Evolutionary conservation across 2,329 filamentous ascomycete genomes (phyloP).

Genomic region (Dactylellina drechsleri): DNA sequence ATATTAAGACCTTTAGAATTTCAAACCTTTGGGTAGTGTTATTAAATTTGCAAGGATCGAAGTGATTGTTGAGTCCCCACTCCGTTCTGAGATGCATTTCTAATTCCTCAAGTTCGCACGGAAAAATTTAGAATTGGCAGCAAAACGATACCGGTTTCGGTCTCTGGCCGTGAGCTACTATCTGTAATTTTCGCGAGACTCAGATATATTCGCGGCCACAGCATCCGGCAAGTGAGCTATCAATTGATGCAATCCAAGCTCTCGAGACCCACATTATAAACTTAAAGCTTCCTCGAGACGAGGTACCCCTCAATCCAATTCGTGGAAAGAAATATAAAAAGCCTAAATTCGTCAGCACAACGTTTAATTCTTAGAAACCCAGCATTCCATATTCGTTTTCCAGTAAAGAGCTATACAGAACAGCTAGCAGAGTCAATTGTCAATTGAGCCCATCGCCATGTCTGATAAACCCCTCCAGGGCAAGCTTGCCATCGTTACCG

Average conservation of each 20-base stretch:
- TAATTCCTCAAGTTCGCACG: too few species aligned
- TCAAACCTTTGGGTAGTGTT: too few species aligned
- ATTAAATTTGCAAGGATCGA: too few species aligned
- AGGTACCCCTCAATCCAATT: conserved; percentile 32
- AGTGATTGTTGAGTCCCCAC: too few species aligned
- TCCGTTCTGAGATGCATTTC: too few species aligned
- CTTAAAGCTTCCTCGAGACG: conserved; percentile 41
- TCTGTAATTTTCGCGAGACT: not conserved
- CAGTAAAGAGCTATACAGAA: too few species aligned
- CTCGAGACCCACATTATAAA: not conserved
- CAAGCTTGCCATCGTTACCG: conserved; percentile 81
- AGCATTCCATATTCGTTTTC: too few species aligned
- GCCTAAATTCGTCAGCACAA: conserved; percentile 14
- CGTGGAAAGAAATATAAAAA: conserved; percentile 16
- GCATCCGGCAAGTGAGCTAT: conserved; percentile 10
- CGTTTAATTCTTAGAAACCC: not conserved
- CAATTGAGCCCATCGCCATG: conserved; percentile 6
- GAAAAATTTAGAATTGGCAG: conserved; percentile 9
- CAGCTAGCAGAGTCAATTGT: too few species aligned
- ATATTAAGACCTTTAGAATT: too few species aligned
- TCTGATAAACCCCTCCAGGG: conserved; percentile 68
- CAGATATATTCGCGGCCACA: not conserved
- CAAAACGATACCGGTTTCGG: conserved; percentile 20
- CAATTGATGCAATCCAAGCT: conserved; percentile 7
- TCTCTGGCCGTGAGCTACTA: conserved; percentile 7